These are phyloP conservation scores for Phragmites australis DNA, from an alignment of 176 grass and related monocot species.

Conservation along the genomic window DNA sequence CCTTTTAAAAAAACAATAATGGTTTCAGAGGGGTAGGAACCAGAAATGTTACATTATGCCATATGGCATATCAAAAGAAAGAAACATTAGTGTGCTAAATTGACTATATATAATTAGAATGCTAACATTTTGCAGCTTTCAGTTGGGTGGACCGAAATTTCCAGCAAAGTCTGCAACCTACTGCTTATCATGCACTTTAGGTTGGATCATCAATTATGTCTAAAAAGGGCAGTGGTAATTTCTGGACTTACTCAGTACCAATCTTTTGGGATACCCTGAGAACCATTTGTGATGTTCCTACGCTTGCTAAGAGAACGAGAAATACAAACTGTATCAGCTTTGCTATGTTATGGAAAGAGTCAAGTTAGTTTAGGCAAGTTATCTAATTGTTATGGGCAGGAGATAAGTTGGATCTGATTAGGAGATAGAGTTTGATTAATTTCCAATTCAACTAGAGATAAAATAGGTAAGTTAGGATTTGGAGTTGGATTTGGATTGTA, in stretches of 20 bases:
- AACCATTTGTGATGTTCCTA: constrained; percentile 24
- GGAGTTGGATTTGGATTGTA: too few species aligned
- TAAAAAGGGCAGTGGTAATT: background rate
- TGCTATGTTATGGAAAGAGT: too few species aligned
- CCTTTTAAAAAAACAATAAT: too few species aligned
- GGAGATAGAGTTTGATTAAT: too few species aligned
- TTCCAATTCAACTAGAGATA: too few species aligned
- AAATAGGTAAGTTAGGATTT: too few species aligned
- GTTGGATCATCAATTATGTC: background rate
- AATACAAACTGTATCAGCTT: constrained; percentile 20
- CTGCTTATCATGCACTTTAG: constrained; percentile 10
- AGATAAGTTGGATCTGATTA: too few species aligned
- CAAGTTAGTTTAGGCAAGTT: too few species aligned
- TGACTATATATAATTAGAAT: constrained; percentile 17
- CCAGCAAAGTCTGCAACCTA: background rate
- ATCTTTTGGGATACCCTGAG: constrained; percentile 8
- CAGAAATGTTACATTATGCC: constrained; percentile 7
- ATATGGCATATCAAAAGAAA: background rate
- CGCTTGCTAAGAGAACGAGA: constrained; percentile 16
- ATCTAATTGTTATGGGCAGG: too few species aligned
- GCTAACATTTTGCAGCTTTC: background rate
- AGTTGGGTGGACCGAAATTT: background rate
- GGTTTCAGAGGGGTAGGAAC: background rate
- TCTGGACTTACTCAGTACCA: background rate
- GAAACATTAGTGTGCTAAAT: background rate